These are phyloP conservation scores for Cerrena zonata DNA, from an alignment of 1,284 basidiomycete species.

Conservation along the genomic window DNA sequence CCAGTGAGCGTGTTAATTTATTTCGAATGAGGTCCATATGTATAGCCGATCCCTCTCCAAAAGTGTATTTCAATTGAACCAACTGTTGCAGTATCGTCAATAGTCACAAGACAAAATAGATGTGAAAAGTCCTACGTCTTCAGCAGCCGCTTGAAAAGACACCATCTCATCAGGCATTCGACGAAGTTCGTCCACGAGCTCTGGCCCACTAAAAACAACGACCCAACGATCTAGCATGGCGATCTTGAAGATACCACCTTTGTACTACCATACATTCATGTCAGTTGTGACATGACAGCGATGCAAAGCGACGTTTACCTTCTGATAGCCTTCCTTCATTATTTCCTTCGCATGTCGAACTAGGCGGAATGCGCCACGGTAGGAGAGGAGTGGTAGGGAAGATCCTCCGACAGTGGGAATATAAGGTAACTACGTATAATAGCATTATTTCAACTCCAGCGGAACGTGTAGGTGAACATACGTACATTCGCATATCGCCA, in stretches of 20 bases:
- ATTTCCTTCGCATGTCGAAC: conserved; percentile 27
- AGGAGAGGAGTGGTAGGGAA: conserved; percentile 33
- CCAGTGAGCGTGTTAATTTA: conserved; percentile 24
- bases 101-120: no score
- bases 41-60: conserved; percentile 22
- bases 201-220: conserved; percentile 21
- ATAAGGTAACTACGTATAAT: conserved; percentile 9
- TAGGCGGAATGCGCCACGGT: conserved; percentile 25
- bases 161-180: conserved; percentile 26
- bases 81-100: no score
- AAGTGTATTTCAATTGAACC: conserved; percentile 20
- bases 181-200: conserved; percentile 24
- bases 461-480: not conserved
- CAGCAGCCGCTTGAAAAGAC: conserved; percentile 22
- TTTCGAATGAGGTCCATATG: conserved; percentile 23
- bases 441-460: not conserved
- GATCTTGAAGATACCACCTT: conserved; percentile 25
- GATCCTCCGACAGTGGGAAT: conserved; percentile 37
- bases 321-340: conserved; percentile 34
- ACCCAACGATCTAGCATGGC: conserved; percentile 31
- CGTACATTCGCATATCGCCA: not conserved
- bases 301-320: no score
- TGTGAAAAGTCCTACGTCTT: conserved; percentile 30
- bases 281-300: no score
- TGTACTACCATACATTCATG: conserved; percentile 1